phyloP scores from a whole-genome alignment of 2,329 filamentous ascomycete genomes.

The Colletotrichum scovillei region DNA sequence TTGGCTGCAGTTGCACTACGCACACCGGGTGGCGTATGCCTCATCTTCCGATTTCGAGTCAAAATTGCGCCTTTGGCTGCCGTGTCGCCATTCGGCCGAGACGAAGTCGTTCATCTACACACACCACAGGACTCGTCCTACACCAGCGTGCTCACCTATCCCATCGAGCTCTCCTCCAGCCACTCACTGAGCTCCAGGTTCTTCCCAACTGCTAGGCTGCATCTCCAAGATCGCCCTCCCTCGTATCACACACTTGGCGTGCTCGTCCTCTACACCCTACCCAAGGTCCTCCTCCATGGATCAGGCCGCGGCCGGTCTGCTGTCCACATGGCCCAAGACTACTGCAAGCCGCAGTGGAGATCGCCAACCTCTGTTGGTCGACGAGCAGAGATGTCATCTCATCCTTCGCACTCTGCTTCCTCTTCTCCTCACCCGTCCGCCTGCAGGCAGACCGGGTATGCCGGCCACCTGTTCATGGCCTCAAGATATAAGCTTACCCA shows the following conservation, averaged over 20 bases:
- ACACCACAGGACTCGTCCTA: slow-evolving; percentile 9
- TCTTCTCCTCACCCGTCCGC: neutral
- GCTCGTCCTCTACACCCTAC: neutral
- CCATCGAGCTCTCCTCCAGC: slow-evolving; percentile 1
- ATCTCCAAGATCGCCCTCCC: slow-evolving; percentile 23
- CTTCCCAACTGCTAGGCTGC: slow-evolving; percentile 13
- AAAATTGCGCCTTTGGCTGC: neutral
- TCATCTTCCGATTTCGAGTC: neutral
- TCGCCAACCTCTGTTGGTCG: slow-evolving; percentile 21
- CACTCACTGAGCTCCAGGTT: neutral
- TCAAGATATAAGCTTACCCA: slow-evolving; percentile 35
- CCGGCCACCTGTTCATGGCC: neutral
- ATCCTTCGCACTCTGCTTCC: slow-evolving; percentile 12
- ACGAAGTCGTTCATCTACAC: neutral
- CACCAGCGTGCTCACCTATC: neutral
- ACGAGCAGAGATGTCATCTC: slow-evolving; percentile 32
- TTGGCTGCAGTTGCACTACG: slow-evolving; percentile 20
- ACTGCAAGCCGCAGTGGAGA: slow-evolving; percentile 35
- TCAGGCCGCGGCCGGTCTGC: slow-evolving; percentile 4
- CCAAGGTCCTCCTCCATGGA: neutral
- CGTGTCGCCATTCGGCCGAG: slow-evolving; percentile 12
- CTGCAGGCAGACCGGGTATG: neutral
- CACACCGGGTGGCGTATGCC: slow-evolving; percentile 11
- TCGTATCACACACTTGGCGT: slow-evolving; percentile 37
- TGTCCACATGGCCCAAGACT: slow-evolving; percentile 25